These are phyloP conservation scores for Noccaea bulbosa DNA, from an alignment of 345 rosid species.

Conservation along the genomic window DNA sequence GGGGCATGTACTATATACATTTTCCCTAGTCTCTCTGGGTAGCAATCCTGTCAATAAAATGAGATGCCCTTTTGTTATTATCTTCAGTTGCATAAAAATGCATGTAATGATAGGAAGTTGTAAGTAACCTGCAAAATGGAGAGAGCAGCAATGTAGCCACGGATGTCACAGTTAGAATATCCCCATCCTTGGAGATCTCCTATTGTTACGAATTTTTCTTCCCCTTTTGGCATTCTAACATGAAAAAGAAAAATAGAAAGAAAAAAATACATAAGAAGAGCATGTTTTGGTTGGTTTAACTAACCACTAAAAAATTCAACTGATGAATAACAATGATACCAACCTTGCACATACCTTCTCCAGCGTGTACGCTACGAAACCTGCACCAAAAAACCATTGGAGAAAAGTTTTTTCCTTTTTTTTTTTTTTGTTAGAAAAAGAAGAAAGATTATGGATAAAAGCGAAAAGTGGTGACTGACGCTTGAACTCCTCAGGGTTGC, in stretches of 20 bases:
- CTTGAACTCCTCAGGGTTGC: constrained; percentile 74
- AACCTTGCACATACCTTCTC: constrained; percentile 78
- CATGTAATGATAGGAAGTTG: neutral
- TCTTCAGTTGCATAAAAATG: neutral
- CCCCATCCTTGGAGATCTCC: constrained; percentile 95
- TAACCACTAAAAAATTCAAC: neutral
- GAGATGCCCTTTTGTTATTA: too few relatives aligned
- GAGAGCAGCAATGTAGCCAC: constrained; percentile 71
- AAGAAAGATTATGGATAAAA: neutral
- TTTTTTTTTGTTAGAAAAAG: too few relatives aligned
- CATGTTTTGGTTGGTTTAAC: neutral
- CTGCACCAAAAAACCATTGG: neutral
- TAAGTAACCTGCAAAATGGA: constrained; percentile 71
- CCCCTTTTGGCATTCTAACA: constrained; percentile 67
- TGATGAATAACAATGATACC: neutral
- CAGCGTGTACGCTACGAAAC: constrained; percentile 66
- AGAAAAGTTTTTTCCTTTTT: too few relatives aligned
- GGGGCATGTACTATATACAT: constrained; percentile 72
- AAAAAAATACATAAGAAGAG: neutral
- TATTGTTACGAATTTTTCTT: constrained; percentile 70
- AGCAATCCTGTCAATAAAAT: constrained; percentile 56
- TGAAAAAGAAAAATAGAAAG: neutral
- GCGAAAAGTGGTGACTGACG: constrained; percentile 28
- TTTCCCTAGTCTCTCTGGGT: constrained; percentile 88
- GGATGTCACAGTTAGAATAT: constrained; percentile 71